phyloP scores from a whole-genome alignment of 208 protist species.

The Angomonas deanei region DNA sequence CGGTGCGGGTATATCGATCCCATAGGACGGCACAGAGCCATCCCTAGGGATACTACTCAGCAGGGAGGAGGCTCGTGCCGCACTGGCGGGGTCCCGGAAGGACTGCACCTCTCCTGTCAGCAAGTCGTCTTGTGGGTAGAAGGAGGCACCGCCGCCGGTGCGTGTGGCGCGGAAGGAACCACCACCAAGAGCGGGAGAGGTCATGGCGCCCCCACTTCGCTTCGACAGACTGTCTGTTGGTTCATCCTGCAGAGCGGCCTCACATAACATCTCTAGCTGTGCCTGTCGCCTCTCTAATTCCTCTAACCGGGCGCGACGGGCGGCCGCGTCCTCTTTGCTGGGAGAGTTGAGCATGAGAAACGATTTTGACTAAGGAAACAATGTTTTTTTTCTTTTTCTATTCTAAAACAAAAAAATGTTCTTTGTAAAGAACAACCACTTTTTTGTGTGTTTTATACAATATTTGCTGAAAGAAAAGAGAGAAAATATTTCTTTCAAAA shows the following conservation, averaged over 20 bases:
- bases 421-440: neutral
- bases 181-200: neutral
- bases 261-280: slow-evolving; percentile 54
- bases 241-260: slow-evolving; percentile 44
- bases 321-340: slow-evolving; percentile 7
- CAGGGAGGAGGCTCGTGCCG: slow-evolving; percentile 36
- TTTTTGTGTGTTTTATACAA: neutral
- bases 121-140: slow-evolving; percentile 29
- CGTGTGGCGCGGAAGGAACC: neutral
- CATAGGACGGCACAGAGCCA: neutral
- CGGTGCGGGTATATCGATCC: neutral
- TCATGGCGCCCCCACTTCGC: neutral
- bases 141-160: neutral
- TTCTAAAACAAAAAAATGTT: slow-evolving; percentile 5
- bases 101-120: slow-evolving; percentile 70
- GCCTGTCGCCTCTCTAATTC: slow-evolving; percentile 54
- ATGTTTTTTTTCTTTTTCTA: neutral
- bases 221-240: slow-evolving; percentile 6
- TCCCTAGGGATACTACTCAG: neutral
- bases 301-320: slow-evolving; percentile 34
- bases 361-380: neutral
- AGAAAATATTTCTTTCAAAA: neutral
- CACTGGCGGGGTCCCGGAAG: slow-evolving; percentile 53
- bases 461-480: slow-evolving; percentile 6
- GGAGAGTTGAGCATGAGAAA: neutral